Base-by-base conservation (phyloP, 2,329 filamentous ascomycete genomes). In the Periglandula ipomoeae region DNA sequence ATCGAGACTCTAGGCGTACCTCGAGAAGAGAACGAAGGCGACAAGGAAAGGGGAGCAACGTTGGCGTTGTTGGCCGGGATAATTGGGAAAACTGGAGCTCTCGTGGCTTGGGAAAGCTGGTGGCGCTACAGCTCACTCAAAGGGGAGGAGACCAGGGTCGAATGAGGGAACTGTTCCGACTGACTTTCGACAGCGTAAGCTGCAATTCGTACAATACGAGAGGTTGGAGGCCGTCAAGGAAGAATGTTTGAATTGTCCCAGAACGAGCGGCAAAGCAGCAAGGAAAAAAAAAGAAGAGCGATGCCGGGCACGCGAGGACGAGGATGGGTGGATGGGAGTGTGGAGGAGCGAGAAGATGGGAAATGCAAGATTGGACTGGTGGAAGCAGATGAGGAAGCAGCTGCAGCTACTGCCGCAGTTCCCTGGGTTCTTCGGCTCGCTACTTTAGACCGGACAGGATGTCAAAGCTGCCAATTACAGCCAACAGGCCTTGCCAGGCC, bases 81-180 rank as follows among this genome's bases (percentile, higher is more conserved):
- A 13, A 44, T 20, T 39, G 37, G 35, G 42, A 53, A 53, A 53
- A 53, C 42, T 53, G 51, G 51, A 49, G 49, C 51, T 49, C 46
- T 44, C 17, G 40, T 41, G 45, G 41, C 43, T 41, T 30, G 37
- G 26, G 45, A 20, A 48, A 19, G 47, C 42, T 22, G 34, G 10
- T 32, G 41, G 26, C 15, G 41, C 27, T 17, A 15, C 17, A 38
- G 26, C 34, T 37, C 20, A 32, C 34, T 20, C 10, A 38, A 7
- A 22, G 44, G 10, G 35, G 19, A 17, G 32, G 13, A 39, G 32
- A 32, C 22, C n/a, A 10, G 27, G 20, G 47, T 27, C 17, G 26
- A 24, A 42, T 30, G 27, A 50, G 37, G 27, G 13, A 23, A 6
- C 30, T 17, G 23, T 1, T 11, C 6, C 10, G 44, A 23, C 15